Evolutionary conservation across 306 rosid genomes (phyloP), one percentile per base, ranked within the genome.

Genomic region (Luffa acutangula): DNA sequence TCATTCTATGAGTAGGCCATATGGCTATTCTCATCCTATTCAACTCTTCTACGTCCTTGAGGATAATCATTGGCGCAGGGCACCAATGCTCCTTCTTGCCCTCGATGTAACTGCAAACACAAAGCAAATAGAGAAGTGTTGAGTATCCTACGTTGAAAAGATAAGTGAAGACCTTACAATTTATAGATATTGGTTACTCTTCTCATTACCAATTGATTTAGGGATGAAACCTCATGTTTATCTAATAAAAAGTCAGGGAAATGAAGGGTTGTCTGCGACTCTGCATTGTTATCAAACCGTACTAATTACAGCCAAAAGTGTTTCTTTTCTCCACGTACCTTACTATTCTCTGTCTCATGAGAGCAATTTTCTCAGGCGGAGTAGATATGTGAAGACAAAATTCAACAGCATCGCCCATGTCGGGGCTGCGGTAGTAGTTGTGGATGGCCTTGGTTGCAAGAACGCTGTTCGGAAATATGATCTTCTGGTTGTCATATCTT

Each of bases 341-440:
- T 4, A 65, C 4, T 63, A 95, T 86, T 91, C 88, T 91, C 65
- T 91, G 92, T 79, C 80, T 90, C 41, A 95, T 82, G 2, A 42
- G 42, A 37, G 92, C 79, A 77, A 91, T 80, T 86, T 86, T 91
- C 11, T 95, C 99, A 13, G 89, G 13, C 0, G 99, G 97, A 46
- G 99, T 95, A 45, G 89, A n/a, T 46, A 95, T 13, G 66, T 95
- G 99, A 33, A 95, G 51, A 31, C 78, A 81, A 82, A 93, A 95
- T 12, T 95, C 99, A 34, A 91, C 13, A n/a, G 88, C 83, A 53
- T 93, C 99, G 71, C 93, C 94, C 83, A 91, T 91, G 89, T 95
- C 96, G 1, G 99, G 99, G 80, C 99, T 95, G 4, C 99, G 90
- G 85, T 95, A 93, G 87, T 10, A 95, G 86, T 95, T 93, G 75